Conservation (phyloP, 805 yeast species). For the Candida taoyuanica region DNA sequence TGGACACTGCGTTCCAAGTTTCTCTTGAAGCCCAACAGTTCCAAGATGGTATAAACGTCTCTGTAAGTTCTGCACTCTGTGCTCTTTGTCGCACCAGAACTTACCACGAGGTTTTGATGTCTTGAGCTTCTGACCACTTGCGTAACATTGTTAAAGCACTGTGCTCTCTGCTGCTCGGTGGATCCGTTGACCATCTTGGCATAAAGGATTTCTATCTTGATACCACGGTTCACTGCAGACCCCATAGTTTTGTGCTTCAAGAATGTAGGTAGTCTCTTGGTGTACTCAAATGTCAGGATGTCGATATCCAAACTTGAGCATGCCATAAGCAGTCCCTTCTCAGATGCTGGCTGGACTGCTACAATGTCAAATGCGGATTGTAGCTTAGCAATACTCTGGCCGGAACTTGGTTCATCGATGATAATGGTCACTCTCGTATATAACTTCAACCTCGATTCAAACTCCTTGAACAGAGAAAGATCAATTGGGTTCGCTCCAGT, state of each 20-base stretch:
- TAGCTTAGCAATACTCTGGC: conserved; percentile 47
- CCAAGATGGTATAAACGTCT: conserved; percentile 64
- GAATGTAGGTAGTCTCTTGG: conserved; percentile 63
- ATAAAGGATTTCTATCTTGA: conserved; percentile 76
- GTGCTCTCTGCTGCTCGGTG: conserved; percentile 39
- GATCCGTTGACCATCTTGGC: conserved; percentile 42
- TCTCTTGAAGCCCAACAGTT: conserved; percentile 65
- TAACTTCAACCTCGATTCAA: conserved; percentile 36
- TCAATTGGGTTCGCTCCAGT: conserved; percentile 37
- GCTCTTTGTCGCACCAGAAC: conserved; percentile 65
- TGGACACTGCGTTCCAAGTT: conserved; percentile 48
- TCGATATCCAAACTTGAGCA: conserved; percentile 78
- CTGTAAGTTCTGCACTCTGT: conserved; percentile 58
- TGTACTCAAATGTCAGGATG: conserved; percentile 66
- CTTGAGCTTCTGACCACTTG: conserved; percentile 79
- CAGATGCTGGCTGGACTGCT: conserved; percentile 76
- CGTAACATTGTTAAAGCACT: conserved; percentile 65
- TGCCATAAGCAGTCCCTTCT: conserved; percentile 71
- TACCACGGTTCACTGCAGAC: conserved; percentile 77
- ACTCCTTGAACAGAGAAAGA: conserved; percentile 24
- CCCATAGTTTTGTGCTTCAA: conserved; percentile 81
- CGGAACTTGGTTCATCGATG: conserved; percentile 72
- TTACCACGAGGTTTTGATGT: conserved; percentile 69
- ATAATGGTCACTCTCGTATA: conserved; percentile 72
- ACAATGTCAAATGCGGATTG: conserved; percentile 64